Conservation (phyloP, 148 eudicot species). For the Diospyros kaki region DNA sequence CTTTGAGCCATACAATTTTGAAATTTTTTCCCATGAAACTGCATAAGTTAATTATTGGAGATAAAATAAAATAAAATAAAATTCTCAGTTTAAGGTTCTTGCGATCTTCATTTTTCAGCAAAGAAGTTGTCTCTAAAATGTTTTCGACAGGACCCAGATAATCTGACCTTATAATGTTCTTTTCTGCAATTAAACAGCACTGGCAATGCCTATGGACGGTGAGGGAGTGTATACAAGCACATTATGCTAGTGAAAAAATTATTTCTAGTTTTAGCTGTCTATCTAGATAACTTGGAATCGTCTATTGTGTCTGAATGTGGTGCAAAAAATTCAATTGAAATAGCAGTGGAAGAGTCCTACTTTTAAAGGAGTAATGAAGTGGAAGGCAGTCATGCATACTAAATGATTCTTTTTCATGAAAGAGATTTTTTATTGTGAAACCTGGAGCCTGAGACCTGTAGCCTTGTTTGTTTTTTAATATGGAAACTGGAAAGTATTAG, state of each 20-base stretch:
- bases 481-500: neutral
- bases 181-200: neutral
- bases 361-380: neutral
- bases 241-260: neutral
- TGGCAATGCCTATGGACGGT: neutral
- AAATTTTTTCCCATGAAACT: neutral
- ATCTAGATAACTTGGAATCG: constrained; percentile 3
- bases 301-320: neutral
- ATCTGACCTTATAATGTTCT: neutral
- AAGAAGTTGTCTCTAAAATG: neutral
- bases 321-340: neutral
- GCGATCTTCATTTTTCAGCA: neutral
- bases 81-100: neutral
- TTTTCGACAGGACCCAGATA: neutral
- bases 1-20: neutral
- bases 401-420: neutral
- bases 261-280: neutral
- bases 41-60: neutral
- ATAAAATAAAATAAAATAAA: neutral
- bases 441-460: neutral
- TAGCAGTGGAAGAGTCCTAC: neutral
- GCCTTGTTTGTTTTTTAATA: neutral
- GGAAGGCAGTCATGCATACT: neutral
- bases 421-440: neutral
- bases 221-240: neutral